Base-by-base conservation (phyloP, 2,329 filamentous ascomycete genomes). In the Hypomyces perniciosus region DNA sequence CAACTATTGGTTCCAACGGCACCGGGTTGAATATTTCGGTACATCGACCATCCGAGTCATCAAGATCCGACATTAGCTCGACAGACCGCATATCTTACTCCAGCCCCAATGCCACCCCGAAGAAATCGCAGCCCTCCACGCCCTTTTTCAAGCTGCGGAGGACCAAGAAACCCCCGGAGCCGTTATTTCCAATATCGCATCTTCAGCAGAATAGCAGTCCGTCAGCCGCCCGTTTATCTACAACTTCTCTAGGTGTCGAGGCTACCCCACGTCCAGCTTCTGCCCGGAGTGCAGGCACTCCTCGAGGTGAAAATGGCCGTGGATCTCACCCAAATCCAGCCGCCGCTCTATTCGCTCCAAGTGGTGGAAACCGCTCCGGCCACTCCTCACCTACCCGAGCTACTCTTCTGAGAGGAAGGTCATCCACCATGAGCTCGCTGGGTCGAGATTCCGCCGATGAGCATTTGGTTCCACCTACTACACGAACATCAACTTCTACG, bases 381-480 rank as follows among this genome's bases (percentile, higher is more conserved):
- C 83, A 81, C 48, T 96, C 92, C 1, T 85, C 81, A 5, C 82
- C 83, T 10, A 81, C 80, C 2, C 80, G 84, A 51, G 72, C 77
- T 46, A 71, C 81, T 27, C 77, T 79, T 26, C 71, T 84, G 46
- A 79, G 91, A 58, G 87, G 85, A 47, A 81, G 93, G 57, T 96
- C 93, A 13, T 95, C 91, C 5, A 97, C 93, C 0, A 79, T 95
- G 72, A 91, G 88, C 61, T 97, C 92, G 1, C 69, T 92, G 40
- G 83, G 85, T 13, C 83, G 86, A 56, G 78, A 81, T 48, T 88
- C 85, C 1, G 83, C 84, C 48, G 88, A 90, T 54, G 81, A 86
- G 33, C 81, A 84, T 48, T 77, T 86, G 5, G 75, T 81, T 6
- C 83, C 85, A 3, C 83, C 84, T 4, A 80, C 80, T 27, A 69